Conservation (phyloP, 805 yeast species). For the Maudiozyma pseudohumilis region DNA sequence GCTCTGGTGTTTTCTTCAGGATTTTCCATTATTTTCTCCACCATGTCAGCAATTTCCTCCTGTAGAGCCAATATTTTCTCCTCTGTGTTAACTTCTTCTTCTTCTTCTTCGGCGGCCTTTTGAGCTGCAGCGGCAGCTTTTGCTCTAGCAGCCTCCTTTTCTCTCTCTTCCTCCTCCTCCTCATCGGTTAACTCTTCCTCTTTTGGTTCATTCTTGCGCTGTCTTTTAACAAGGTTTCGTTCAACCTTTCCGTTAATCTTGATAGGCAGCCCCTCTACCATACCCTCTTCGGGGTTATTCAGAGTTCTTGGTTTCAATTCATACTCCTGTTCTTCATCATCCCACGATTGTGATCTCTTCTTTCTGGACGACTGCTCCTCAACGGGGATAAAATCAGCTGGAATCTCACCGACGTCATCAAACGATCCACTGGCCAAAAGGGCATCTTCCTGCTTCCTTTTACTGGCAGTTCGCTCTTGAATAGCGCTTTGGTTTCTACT, state of each 20-base stretch:
- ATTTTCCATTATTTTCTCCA: constrained; percentile 68
- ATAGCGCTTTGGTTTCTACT: constrained; percentile 23
- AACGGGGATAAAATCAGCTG: constrained; percentile 4
- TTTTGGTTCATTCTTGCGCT: constrained; percentile 7
- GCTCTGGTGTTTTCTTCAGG: constrained; percentile 76
- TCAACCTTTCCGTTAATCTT: constrained; percentile 67
- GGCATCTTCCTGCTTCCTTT: constrained; percentile 26
- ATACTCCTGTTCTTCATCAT: constrained; percentile 70
- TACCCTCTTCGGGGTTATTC: constrained; percentile 31
- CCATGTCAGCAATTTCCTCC: constrained; percentile 76
- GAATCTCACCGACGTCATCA: constrained; percentile 15
- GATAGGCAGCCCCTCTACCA: constrained; percentile 70
- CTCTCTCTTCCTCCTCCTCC: constrained; percentile 14
- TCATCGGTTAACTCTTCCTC: constrained; percentile 12
- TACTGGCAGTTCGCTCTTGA: constrained; percentile 23
- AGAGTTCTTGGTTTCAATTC: constrained; percentile 61
- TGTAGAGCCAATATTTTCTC: constrained; percentile 53
- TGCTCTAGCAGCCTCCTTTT: constrained; percentile 23
- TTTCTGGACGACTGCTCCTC: constrained; percentile 5
- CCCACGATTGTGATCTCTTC: constrained; percentile 37
- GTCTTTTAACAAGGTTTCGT: constrained; percentile 40
- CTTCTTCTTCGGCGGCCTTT: constrained; percentile 22
- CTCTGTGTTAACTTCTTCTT: constrained; percentile 38
- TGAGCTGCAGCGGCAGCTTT: constrained; percentile 10
- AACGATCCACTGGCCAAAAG: constrained; percentile 19